Conservation (phyloP, 257 asterid species). For the Gentiana dahurica region DNA sequence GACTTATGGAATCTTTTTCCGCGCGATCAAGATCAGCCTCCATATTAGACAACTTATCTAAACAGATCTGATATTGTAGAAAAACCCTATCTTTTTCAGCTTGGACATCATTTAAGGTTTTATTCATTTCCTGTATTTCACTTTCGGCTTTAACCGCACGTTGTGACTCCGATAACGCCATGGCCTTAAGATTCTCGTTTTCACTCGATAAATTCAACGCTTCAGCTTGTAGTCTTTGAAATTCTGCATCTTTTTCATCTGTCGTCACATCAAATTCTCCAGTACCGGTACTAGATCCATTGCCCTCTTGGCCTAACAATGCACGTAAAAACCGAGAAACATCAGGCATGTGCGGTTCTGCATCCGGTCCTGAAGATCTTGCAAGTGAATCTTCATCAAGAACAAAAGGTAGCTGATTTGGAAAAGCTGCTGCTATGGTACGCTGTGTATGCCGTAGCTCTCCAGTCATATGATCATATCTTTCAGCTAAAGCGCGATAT, state of each 20-base stretch:
- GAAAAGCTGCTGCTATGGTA: conserved; percentile 71
- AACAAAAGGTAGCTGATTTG: conserved; percentile 60
- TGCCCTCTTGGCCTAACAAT: conserved; percentile 25
- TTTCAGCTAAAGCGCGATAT: conserved; percentile 87
- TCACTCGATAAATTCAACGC: conserved; percentile 25
- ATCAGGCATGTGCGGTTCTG: conserved; percentile 46
- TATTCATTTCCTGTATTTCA: conserved; percentile 48
- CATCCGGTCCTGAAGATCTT: conserved; percentile 22
- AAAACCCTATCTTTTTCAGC: conserved; percentile 55
- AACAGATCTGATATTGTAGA: conserved; percentile 53
- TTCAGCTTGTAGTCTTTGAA: conserved; percentile 22
- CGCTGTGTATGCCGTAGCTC: conserved; percentile 85
- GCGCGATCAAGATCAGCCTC: conserved; percentile 51
- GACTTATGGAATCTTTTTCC: conserved; percentile 37
- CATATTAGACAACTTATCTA: conserved; percentile 38
- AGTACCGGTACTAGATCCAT: conserved; percentile 20
- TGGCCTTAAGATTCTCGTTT: conserved; percentile 39
- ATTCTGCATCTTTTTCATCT: conserved; percentile 17
- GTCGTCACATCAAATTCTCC: conserved; percentile 12
- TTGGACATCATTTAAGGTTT: conserved; percentile 42
- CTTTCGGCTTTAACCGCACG: conserved; percentile 52
- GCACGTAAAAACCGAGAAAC: conserved; percentile 22
- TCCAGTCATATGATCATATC: conserved; percentile 79
- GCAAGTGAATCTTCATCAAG: conserved; percentile 51
- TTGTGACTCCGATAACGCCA: conserved; percentile 37